Percentiles rank a stretch among this genome's conserved stretches.
Evolutionary conservation across 1,284 basidiomycete genomes (phyloP).

Genomic region (Ceratobasidium papillatum): DNA sequence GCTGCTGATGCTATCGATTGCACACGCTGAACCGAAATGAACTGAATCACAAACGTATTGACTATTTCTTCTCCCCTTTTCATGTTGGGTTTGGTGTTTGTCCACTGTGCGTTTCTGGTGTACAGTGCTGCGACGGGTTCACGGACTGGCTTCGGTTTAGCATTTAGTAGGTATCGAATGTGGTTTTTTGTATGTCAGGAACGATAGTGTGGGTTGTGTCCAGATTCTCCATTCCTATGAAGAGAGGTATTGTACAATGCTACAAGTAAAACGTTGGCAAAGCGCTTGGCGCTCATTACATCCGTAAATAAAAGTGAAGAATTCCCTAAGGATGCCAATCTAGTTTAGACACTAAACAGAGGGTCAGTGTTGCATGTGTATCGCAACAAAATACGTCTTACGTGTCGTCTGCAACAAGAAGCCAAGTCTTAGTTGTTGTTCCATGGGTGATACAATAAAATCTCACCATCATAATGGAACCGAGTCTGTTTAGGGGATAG

Average conservation of each 20-base stretch:
- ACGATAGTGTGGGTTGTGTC: neutral
- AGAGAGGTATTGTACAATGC: neutral
- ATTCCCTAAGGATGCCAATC: neutral
- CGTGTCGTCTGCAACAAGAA: slow-evolving; percentile 23
- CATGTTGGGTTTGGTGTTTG: neutral
- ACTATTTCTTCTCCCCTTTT: neutral
- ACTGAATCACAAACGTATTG: neutral
- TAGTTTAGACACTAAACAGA: slow-evolving; percentile 3
- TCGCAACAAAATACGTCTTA: neutral
- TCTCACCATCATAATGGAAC: slow-evolving; percentile 77
- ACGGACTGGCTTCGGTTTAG: slow-evolving; percentile 24
- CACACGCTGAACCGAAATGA: neutral
- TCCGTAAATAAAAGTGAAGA: neutral
- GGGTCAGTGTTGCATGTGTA: slow-evolving; percentile 2
- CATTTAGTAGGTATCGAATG: slow-evolving; percentile 5
- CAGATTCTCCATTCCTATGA: neutral
- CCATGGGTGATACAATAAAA: neutral
- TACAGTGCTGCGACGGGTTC: neutral
- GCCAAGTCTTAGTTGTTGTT: neutral
- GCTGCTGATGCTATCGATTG: slow-evolving; percentile 26
- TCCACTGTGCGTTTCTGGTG: neutral
- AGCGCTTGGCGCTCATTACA: neutral
- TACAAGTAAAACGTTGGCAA: neutral
- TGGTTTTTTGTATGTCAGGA: neutral
- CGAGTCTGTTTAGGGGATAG: slow-evolving; percentile 88